Evolutionary conservation across 2,329 filamentous ascomycete genomes (phyloP).

Genomic region (Camillea tinctor): DNA sequence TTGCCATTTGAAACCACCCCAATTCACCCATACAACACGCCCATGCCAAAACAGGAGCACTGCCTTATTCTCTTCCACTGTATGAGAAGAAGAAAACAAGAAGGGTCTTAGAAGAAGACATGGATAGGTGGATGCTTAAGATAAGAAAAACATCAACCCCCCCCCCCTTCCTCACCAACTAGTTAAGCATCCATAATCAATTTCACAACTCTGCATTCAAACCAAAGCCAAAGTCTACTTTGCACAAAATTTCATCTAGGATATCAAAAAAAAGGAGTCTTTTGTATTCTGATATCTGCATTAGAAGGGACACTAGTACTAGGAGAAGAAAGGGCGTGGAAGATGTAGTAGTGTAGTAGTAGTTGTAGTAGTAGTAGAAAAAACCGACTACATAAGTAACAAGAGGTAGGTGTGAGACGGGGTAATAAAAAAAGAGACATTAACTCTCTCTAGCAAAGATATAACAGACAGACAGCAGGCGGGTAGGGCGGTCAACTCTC

Average conservation of each 20-base stretch:
- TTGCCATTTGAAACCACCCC: too few relatives aligned
- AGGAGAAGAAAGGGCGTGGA: constrained; percentile 43
- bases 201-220: too few relatives aligned
- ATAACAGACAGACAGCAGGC: constrained; percentile 27
- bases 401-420: constrained; percentile 13
- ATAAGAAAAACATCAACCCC: too few relatives aligned
- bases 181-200: too few relatives aligned
- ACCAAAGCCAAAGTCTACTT: neutral
- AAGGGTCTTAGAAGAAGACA: too few relatives aligned
- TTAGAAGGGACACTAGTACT: constrained; percentile 62
- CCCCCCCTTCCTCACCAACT: too few relatives aligned
- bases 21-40: too few relatives aligned
- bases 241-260: constrained; percentile 5
- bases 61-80: too few relatives aligned
- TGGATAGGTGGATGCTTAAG: too few relatives aligned
- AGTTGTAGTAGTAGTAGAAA: constrained; percentile 17
- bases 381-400: constrained; percentile 24
- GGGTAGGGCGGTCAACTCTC: constrained; percentile 18
- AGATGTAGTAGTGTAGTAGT: constrained; percentile 17
- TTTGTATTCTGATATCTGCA: constrained; percentile 58
- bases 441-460: constrained; percentile 25
- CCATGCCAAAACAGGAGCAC: too few relatives aligned
- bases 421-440: constrained; percentile 29
- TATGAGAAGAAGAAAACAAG: too few relatives aligned
- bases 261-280: constrained; percentile 26